Percentiles rank a stretch among this genome's conserved stretches.
phyloP scores from a whole-genome alignment of 2,329 filamentous ascomycete genomes.

The Arachnomyces sp. region DNA sequence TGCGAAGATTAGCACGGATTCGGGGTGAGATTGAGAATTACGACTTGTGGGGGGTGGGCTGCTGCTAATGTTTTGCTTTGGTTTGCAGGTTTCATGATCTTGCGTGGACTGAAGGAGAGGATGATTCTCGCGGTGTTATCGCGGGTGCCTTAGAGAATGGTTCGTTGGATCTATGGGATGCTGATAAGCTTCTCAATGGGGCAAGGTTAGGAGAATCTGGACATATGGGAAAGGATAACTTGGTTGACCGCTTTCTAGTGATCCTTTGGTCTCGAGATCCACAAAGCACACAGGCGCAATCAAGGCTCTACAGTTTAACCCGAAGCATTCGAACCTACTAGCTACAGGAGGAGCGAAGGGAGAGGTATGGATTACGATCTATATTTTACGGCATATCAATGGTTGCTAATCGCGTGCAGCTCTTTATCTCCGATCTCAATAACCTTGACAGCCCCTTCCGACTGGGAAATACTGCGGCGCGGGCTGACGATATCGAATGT shows the following conservation, averaged over 20 bases:
- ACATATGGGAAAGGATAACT: constrained; percentile 3
- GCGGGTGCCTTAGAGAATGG: constrained; percentile 93
- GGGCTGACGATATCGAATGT: constrained; percentile 91
- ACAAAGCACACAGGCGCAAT: constrained; percentile 87
- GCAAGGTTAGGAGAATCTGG: constrained; percentile 35
- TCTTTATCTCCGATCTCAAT: constrained; percentile 91
- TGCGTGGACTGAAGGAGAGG: constrained; percentile 79
- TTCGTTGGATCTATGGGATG: constrained; percentile 88
- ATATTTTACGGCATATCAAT: constrained; percentile 3
- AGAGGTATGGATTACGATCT: constrained; percentile 45
- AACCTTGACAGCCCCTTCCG: constrained; percentile 82
- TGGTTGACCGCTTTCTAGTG: constrained; percentile 31
- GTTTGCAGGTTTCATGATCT: constrained; percentile 81
- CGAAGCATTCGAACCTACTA: constrained; percentile 78
- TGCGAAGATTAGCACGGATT: constrained; percentile 76
- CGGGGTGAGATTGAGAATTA: constrained; percentile 67
- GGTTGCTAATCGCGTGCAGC: constrained; percentile 26
- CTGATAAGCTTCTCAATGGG: constrained; percentile 54
- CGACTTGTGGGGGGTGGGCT: constrained; percentile 69
- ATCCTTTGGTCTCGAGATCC: constrained; percentile 77
- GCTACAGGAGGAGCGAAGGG: constrained; percentile 91
- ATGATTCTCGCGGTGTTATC: constrained; percentile 77
- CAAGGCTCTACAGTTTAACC: constrained; percentile 95
- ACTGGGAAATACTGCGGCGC: constrained; percentile 76
- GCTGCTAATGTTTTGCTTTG: constrained; percentile 6